Base-by-base conservation (phyloP, 148 eudicot species). In the Fallopia convolvulus region DNA sequence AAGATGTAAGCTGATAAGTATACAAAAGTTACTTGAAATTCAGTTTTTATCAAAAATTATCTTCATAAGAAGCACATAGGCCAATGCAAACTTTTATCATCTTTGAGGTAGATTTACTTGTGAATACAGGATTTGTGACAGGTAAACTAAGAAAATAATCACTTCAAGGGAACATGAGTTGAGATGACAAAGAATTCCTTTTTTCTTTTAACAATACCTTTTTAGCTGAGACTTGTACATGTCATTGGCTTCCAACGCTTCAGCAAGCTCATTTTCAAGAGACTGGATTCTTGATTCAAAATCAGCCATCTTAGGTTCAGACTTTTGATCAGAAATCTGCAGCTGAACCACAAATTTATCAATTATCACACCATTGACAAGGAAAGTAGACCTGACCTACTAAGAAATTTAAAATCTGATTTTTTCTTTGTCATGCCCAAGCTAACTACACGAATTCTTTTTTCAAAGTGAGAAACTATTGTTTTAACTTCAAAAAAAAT, bases 211-310 rank as follows among this genome's bases (percentile, higher is more conserved):
- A 20, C 77, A 86, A 55, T 81, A 91, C 97, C 93, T 88, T 77
- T 78, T 84, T 66, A 91, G 89, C 84, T 91, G 91, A 76, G 74
- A 60, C 81, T 86, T 87, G 83, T 84, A 88, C 82, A 81, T 88
- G 46, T 88, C 83, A 63, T 85, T 89, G 75, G 87, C 93, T 81
- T 91, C 89, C 78, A 87, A 75, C 76, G 91, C 93, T 81, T 88
- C 89, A 78, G 86, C 84, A 58, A 89, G 93, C 80, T 89, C 90
- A 70, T 79, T 76, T 84, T 90, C 89, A 76, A 90, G 91, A 71
- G 84, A 79, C 84, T 84, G 84, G 63, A 87, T 77, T 75, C 82
- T 86, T 30, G 83, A 82, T 48, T 60, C 55, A 47, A 81, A 76
- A 82, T 84, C 87, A 66, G 74, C 77, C n/a, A 53, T 80, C 48